phyloP scores from a whole-genome alignment of 805 yeast species.

The Lipomyces mesembrius region DNA sequence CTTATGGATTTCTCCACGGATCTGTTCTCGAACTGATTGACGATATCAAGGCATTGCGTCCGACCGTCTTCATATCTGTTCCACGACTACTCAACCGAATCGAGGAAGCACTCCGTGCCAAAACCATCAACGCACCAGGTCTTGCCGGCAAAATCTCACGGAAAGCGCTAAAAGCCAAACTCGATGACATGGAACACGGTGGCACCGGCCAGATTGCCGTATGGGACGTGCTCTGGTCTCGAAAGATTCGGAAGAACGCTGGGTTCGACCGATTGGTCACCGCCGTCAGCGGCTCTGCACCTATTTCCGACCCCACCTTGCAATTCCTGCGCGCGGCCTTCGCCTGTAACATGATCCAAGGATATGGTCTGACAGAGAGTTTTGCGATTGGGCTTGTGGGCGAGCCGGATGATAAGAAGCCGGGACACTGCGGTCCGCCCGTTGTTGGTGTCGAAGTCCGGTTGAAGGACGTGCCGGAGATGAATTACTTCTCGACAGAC shows the following conservation, averaged over 20 bases:
- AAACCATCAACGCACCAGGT: constrained; percentile 52
- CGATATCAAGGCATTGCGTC: constrained; percentile 61
- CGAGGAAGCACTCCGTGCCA: constrained; percentile 63
- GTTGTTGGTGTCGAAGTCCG: constrained; percentile 61
- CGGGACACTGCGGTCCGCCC: constrained; percentile 67
- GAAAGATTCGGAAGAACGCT: constrained; percentile 53
- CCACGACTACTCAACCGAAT: constrained; percentile 68
- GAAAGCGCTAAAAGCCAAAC: constrained; percentile 52
- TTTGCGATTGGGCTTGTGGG: constrained; percentile 41
- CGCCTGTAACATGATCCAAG: constrained; percentile 60
- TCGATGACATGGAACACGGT: constrained; percentile 46
- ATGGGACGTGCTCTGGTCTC: constrained; percentile 50
- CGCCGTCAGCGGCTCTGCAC: constrained; percentile 67
- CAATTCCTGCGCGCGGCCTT: constrained; percentile 65
- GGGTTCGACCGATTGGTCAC: constrained; percentile 54
- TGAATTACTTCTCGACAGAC: constrained; percentile 56
- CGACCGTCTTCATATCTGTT: constrained; percentile 59
- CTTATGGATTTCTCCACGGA: constrained; percentile 60
- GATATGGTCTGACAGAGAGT: constrained; percentile 51
- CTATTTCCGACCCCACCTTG: constrained; percentile 64
- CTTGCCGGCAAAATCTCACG: constrained; percentile 51
- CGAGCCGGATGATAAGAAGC: constrained; percentile 51
- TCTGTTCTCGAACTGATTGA: constrained; percentile 60
- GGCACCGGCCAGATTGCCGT: constrained; percentile 48
- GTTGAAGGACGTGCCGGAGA: constrained; percentile 65